Percentiles rank a stretch among this genome's conserved stretches.
Evolutionary conservation across 2,329 filamentous ascomycete species (phyloP).

Genomic region (Pseudopyricularia javanii): DNA sequence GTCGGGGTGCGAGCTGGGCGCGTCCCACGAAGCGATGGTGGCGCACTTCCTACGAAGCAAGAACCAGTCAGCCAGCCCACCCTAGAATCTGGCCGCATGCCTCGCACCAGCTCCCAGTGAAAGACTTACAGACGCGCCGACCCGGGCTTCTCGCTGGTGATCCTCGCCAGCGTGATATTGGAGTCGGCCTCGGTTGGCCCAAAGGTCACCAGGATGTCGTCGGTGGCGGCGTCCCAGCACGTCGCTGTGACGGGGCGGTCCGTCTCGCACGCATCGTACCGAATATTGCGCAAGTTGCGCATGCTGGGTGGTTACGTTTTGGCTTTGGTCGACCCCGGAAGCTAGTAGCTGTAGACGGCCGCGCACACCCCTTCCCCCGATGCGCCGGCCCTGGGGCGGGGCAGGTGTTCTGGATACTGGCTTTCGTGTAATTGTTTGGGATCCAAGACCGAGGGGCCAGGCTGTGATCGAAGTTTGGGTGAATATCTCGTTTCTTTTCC

Average conservation of each 20-base stretch:
- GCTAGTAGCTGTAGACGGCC: too few relatives aligned
- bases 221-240: constrained; percentile 73
- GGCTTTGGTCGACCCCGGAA: neutral
- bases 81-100: neutral
- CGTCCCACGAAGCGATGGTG: constrained; percentile 75
- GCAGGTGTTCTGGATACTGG: too few relatives aligned
- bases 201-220: constrained; percentile 71
- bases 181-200: constrained; percentile 62
- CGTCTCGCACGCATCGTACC: constrained; percentile 52
- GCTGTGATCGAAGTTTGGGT: too few relatives aligned
- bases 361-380: neutral
- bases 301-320: constrained; percentile 34
- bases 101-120: neutral
- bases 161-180: constrained; percentile 58
- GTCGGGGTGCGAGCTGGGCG: constrained; percentile 66
- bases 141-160: constrained; percentile 16
- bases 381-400: neutral
- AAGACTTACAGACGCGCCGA: constrained; percentile 11
- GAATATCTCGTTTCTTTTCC: too few relatives aligned
- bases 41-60: constrained; percentile 14
- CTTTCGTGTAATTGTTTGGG: too few relatives aligned
- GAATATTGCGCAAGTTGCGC: constrained; percentile 78
- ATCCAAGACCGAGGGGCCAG: too few relatives aligned
- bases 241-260: constrained; percentile 56
- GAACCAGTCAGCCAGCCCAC: neutral